Percentiles rank a stretch among this genome's conserved stretches.
Conservation (phyloP, 192 early-diverging fungal genomes). For the Neocallimastix lanati region DNA sequence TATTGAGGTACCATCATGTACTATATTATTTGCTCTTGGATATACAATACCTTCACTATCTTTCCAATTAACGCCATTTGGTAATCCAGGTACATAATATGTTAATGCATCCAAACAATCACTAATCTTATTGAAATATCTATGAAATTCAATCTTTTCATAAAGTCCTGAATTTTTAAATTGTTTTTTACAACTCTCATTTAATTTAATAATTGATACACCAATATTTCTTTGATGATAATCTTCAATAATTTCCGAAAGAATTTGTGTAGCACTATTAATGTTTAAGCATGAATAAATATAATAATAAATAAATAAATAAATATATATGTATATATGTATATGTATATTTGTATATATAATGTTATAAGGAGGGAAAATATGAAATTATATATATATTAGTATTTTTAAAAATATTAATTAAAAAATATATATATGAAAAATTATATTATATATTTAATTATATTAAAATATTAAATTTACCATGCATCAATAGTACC, state of each 20-base stretch:
- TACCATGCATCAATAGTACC: conserved; percentile 71
- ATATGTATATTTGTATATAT: too few species aligned
- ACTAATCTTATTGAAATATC: neutral
- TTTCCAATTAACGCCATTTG: neutral
- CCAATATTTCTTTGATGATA: conserved; percentile 61
- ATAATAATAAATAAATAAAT: conserved; percentile 1
- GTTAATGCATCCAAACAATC: neutral
- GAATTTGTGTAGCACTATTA: conserved; percentile 55
- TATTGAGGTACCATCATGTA: neutral
- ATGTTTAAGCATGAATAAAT: too few species aligned
- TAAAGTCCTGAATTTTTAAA: conserved; percentile 58
- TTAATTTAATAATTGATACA: conserved; percentile 85
- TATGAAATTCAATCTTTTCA: conserved; percentile 11
- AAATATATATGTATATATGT: too few species aligned
- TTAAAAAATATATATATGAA: too few species aligned
- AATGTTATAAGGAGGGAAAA: too few species aligned
- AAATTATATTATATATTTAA: too few species aligned
- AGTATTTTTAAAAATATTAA: too few species aligned
- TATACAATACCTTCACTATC: neutral
- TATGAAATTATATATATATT: too few species aligned
- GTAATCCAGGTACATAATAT: neutral
- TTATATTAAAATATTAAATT: too few species aligned
- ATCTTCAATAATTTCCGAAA: conserved; percentile 73
- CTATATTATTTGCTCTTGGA: neutral
- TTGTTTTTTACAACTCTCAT: conserved; percentile 39